Base-by-base conservation (phyloP, 2,329 filamentous ascomycete genomes). In the Pseudogymnoascus sp. region DNA sequence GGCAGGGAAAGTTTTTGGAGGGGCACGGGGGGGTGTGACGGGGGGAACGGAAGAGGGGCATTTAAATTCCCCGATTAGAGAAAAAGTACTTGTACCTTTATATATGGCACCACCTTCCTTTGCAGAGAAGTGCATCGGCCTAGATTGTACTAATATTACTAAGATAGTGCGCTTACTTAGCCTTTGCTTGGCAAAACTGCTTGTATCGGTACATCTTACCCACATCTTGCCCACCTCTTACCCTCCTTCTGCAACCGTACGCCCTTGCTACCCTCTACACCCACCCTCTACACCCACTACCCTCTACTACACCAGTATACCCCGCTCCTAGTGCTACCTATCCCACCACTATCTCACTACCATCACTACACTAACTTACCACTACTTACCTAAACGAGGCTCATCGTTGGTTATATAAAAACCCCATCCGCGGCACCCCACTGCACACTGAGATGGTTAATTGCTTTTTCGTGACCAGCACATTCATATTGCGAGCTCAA, bases 391-490 rank as follows among this genome's bases (percentile, higher is more conserved):
- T 56, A 56, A 56, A 56, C 46, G 18, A 34, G 18, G 46, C 4
- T 56, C 46, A 18, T 56, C 46, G 46, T 56, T 56, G 46, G 46
- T 56, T 56, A 34, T 56, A 56, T 56, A 56, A 56, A 34, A 12
- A 18, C 25, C 46, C 46, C 46, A 9, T 34, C 46, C 25, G 11
- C 46, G 16, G 46, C 25, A 31, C 46, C 46, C 46, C 46, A 34
- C 46, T 18, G 25, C 25, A 40, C 16, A 18, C 46, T 16, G 46
- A n/a, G 28, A 56, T 56, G 46, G 46, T 56, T 18, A 56, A 56
- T 56, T 56, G 46, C 46, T 56, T 56, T 56, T 56, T 56, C 46
- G 46, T 56, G 46, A 56, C 46, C 23, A 56, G 46, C 25, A 34
- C 46, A 34, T 56, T 28, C 46, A 56, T 56, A 56, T 56, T 56